Conservation (phyloP, 164 flowering plant species). For the Stephania japonica region DNA sequence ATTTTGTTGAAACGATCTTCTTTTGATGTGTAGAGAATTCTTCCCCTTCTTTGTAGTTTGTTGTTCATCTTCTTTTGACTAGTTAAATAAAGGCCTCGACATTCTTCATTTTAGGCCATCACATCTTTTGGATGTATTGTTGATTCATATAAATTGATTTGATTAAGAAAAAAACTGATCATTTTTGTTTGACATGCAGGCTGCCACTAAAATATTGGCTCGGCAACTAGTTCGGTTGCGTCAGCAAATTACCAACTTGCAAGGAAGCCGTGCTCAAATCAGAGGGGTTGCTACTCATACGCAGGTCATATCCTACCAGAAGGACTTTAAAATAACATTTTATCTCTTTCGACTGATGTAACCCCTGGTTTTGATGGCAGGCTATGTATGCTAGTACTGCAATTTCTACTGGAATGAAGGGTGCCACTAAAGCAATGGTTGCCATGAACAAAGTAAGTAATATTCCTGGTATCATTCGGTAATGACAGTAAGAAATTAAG, state of each 20-base stretch:
- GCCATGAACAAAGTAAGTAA: slow-evolving; percentile 77
- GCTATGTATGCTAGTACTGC: slow-evolving; percentile 89
- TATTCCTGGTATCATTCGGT: background rate
- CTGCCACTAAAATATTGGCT: slow-evolving; percentile 87
- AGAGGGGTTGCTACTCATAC: slow-evolving; percentile 95
- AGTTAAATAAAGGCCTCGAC: too few relatives aligned
- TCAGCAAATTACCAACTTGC: slow-evolving; percentile 88
- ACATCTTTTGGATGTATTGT: too few relatives aligned
- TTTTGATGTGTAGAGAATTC: background rate
- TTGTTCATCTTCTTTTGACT: too few relatives aligned
- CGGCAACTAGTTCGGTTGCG: slow-evolving; percentile 90
- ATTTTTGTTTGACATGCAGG: slow-evolving; percentile 31
- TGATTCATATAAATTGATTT: background rate
- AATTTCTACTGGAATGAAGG: slow-evolving; percentile 85
- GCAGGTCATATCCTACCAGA: slow-evolving; percentile 39
- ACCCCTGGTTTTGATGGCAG: slow-evolving; percentile 22
- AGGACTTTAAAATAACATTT: background rate
- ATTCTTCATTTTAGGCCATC: too few relatives aligned
- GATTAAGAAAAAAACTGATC: background rate
- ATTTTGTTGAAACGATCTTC: background rate
- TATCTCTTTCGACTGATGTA: background rate
- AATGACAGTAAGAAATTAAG: background rate
- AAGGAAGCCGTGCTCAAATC: slow-evolving; percentile 95
- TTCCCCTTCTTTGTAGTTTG: too few relatives aligned
- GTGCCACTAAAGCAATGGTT: slow-evolving; percentile 89